Base-by-base conservation (phyloP, 352 stramenopile species). In the Phytophthora pluvialis region DNA sequence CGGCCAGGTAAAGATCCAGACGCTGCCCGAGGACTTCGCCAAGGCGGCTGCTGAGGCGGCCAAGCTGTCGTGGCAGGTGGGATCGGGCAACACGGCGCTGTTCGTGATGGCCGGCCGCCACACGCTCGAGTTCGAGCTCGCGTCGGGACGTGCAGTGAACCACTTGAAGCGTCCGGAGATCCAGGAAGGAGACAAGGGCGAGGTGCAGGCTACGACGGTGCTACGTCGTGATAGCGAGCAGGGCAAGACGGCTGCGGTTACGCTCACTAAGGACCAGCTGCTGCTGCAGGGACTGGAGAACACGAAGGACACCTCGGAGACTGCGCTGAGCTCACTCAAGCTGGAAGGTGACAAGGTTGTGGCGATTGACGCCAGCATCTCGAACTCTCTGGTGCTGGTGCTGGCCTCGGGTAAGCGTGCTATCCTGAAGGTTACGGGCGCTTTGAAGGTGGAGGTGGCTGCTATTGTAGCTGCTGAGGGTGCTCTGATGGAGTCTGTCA, bases 331-430 rank as follows among this genome's bases (percentile, higher is more conserved):
- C 26, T 79, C 74, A 36, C 70, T 88, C 21, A 52, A 73, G 32
- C 59, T 74, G 13, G 60, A 68, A 3, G 68, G 64, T 6, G 67
- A 78, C 10, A 62, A 57, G 43, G 77, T 90, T 36, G 68, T 59
- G 25, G 67, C 66, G 2, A 61, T 92, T 26, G 78, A 89, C 47
- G 13, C 50, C 6, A 68, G 47, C 36, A 71, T 88, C 40, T 73
- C 69, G 33, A 78, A 74, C 56, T 62, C 76, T 16, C 55, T 94
- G 18, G 80, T 92, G 6, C 46, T 86, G 21, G 39, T 60, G n/a
- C 58, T 92, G 28, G 58, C 69, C 1, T 88, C 75, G 12, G 83
- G 81, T n/a, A 83, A 88, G 70, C 80, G 77, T 29, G 77, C 81
- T 35, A 84, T 89, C 44, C 28, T 81, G 6, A 87, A 81, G 35